A percentile compares a stretch with the other conserved stretches of the same genome.
Evolutionary conservation across 179 eudicot genomes (phyloP).

Genomic region (Beta corolliflora): DNA sequence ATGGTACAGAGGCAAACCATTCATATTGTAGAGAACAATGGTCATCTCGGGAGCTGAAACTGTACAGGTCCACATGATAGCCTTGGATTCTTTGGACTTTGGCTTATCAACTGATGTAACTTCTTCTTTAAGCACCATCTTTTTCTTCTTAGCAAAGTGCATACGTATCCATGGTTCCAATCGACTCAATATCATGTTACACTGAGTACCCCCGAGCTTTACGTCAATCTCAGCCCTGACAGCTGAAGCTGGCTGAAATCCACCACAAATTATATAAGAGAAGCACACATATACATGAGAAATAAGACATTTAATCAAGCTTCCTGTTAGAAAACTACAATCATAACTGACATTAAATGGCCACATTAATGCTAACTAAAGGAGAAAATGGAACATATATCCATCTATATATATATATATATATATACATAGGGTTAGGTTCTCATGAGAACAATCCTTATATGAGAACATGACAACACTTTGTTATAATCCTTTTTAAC

Average conservation of each 20-base stretch:
- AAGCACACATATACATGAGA: conserved; percentile 1
- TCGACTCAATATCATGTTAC: conserved; percentile 76
- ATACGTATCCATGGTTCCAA: conserved; percentile 82
- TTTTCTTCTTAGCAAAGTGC: conserved; percentile 58
- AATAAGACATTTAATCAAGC: conserved; percentile 8
- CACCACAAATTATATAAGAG: conserved; percentile 20
- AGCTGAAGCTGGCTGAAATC: conserved; percentile 65
- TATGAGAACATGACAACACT: too few species aligned
- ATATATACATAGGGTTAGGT: too few species aligned
- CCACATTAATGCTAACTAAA: conserved; percentile 10
- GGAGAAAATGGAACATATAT: neutral
- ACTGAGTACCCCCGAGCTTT: conserved; percentile 92
- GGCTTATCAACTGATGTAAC: conserved; percentile 41
- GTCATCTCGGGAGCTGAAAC: conserved; percentile 97
- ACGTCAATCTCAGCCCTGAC: conserved; percentile 89
- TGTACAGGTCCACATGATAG: conserved; percentile 86
- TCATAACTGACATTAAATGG: conserved; percentile 1
- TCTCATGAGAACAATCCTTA: too few species aligned
- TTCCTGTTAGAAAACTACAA: neutral
- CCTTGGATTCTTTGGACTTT: conserved; percentile 52
- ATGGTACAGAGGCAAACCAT: conserved; percentile 69
- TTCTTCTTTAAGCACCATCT: conserved; percentile 60
- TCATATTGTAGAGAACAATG: conserved; percentile 60
- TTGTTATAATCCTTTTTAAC: too few species aligned
- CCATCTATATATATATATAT: too few species aligned